Percentiles rank a stretch among this genome's conserved stretches.
Conservation (phyloP, 225 moss, liverwort and hornwort species). For the Pseudisothecium myosuroides region DNA sequence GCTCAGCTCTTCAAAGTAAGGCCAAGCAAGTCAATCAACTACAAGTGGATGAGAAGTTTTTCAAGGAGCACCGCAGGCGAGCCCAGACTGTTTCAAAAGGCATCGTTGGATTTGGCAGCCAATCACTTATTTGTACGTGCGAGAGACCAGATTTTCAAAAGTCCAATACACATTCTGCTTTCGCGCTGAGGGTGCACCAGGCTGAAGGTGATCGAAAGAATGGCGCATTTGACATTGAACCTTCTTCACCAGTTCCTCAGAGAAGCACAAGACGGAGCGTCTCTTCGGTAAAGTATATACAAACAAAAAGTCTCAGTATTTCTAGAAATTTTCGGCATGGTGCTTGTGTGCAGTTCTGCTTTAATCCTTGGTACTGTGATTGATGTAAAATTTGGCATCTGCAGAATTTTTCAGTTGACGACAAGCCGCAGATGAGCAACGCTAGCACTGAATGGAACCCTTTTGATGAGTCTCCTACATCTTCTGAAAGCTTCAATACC, state of each 20-base stretch:
- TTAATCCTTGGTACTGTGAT: background rate
- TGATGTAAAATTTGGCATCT: background rate
- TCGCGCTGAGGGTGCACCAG: background rate
- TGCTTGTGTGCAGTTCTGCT: background rate
- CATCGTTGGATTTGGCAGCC: conserved; percentile 33
- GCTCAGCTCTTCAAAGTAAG: conserved; percentile 14
- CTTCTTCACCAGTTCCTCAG: conserved; percentile 1
- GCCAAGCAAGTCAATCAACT: conserved; percentile 25
- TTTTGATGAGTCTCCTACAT: conserved; percentile 9
- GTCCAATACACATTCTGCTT: background rate
- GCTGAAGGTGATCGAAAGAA: background rate
- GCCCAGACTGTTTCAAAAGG: conserved; percentile 20
- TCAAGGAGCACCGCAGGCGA: conserved; percentile 18
- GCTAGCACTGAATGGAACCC: conserved; percentile 18
- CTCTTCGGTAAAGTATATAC: background rate
- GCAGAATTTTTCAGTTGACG: background rate
- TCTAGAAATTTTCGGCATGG: background rate
- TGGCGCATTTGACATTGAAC: background rate
- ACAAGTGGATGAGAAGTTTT: conserved; percentile 5
- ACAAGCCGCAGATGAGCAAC: conserved; percentile 4
- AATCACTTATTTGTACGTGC: background rate
- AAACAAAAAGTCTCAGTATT: background rate
- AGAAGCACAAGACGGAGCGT: background rate
- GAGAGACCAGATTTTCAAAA: background rate
- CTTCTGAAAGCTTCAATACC: background rate